These are phyloP conservation scores for Sporothrix luriei DNA, from an alignment of 2,329 filamentous ascomycete species.

Conservation along the genomic window DNA sequence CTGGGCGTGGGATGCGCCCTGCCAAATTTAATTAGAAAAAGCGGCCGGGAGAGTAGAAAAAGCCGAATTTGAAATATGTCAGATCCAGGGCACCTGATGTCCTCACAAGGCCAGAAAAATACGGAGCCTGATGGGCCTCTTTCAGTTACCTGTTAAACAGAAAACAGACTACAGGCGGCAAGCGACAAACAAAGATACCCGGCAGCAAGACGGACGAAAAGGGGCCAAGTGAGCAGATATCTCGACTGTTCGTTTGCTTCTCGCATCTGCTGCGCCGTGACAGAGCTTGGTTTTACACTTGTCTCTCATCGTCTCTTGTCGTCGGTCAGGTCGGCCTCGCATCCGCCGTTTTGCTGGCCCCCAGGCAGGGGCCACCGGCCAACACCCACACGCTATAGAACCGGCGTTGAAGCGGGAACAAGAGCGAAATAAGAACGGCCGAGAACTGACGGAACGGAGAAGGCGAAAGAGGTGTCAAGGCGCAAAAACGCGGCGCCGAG, in stretches of 20 bases:
- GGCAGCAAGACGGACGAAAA: constrained; percentile 8
- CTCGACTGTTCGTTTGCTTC: neutral
- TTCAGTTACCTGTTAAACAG: neutral
- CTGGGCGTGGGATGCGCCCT: constrained; percentile 30
- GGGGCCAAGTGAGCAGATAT: constrained; percentile 2
- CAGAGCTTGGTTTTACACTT: neutral
- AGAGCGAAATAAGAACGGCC: neutral
- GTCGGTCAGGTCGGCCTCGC: neutral
- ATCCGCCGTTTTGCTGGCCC: neutral
- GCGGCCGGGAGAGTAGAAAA: neutral
- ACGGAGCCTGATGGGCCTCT: neutral
- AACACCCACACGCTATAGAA: constrained; percentile 29
- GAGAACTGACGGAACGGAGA: neutral
- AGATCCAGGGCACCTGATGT: constrained; percentile 21
- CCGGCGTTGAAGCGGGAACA: constrained; percentile 23
- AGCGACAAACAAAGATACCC: too few species aligned
- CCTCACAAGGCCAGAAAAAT: neutral
- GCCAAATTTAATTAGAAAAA: constrained; percentile 10
- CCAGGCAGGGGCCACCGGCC: neutral
- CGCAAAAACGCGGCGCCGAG: too few species aligned
- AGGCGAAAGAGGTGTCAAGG: neutral
- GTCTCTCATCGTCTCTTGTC: neutral
- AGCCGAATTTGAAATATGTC: neutral
- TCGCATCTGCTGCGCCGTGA: neutral
- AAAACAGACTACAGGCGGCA: too few species aligned